These are phyloP conservation scores for Protea cynaroides DNA, from an alignment of 164 flowering plant species.

Conservation along the genomic window DNA sequence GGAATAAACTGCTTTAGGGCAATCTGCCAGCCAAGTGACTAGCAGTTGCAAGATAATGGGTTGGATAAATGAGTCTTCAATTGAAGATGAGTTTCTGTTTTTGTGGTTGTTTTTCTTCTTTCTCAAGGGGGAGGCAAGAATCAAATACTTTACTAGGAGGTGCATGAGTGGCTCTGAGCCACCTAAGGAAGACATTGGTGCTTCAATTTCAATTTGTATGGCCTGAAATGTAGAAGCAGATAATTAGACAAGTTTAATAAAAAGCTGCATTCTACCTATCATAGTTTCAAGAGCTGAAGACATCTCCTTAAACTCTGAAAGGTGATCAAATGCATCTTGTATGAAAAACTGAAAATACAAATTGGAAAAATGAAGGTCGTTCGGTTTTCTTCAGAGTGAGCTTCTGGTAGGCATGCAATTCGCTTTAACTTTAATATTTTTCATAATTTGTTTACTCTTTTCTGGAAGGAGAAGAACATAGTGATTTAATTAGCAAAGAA, in stretches of 20 bases:
- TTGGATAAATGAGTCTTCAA: constrained; percentile 40
- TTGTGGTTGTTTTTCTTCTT: constrained; percentile 33
- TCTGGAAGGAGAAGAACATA: no score
- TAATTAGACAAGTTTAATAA: background rate
- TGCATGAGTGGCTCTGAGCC: constrained; percentile 81
- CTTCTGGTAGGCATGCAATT: no score
- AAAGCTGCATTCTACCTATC: background rate
- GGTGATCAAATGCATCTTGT: no score
- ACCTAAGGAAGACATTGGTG: constrained; percentile 54
- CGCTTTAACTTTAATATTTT: no score
- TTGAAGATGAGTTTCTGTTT: constrained; percentile 12
- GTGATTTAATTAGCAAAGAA: no score
- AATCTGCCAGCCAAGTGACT: constrained; percentile 76
- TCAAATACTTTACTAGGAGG: constrained; percentile 72
- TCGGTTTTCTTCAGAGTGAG: no score
- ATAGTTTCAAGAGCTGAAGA: background rate
- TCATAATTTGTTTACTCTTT: no score
- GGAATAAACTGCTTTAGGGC: constrained; percentile 74
- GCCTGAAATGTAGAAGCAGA: constrained; percentile 41
- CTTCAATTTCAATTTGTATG: constrained; percentile 60
- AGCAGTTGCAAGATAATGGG: constrained; percentile 72
- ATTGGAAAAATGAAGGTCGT: no score
- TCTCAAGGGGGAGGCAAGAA: constrained; percentile 68
- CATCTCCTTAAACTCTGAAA: background rate
- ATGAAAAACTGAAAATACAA: no score